Evolutionary conservation across 2,329 filamentous ascomycete genomes (phyloP).

Genomic region (Hymenotorrendiella dingleyae): DNA sequence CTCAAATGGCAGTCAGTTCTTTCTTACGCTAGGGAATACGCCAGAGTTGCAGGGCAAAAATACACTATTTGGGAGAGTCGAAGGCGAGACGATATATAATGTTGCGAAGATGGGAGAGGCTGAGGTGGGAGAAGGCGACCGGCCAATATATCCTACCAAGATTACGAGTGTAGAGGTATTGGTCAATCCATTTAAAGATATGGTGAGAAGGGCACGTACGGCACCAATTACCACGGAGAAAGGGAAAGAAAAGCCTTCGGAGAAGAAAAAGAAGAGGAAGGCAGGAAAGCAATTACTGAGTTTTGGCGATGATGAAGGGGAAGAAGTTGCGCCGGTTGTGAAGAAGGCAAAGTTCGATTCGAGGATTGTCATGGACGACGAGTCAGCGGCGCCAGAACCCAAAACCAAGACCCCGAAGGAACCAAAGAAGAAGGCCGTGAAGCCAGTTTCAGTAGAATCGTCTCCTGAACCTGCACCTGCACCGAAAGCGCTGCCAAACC

Average conservation of each 20-base stretch:
- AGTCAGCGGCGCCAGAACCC: constrained; percentile 32
- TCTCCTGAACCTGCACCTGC: constrained; percentile 34
- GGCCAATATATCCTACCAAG: constrained; percentile 79
- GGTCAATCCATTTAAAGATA: constrained; percentile 76
- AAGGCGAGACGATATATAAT: constrained; percentile 94
- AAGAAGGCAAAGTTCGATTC: constrained; percentile 79
- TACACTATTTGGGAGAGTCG: constrained; percentile 87
- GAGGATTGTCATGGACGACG: constrained; percentile 59
- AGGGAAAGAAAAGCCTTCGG: constrained; percentile 34
- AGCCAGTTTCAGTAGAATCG: constrained; percentile 31
- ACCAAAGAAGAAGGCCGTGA: constrained; percentile 28
- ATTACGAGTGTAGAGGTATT: constrained; percentile 70
- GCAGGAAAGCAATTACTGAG: constrained; percentile 71
- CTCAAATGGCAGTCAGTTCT: constrained; percentile 94
- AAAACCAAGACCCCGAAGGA: constrained; percentile 28
- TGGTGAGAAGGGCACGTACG: constrained; percentile 62
- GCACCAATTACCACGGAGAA: constrained; percentile 40
- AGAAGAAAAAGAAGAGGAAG: constrained; percentile 67
- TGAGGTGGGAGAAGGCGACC: constrained; percentile 76
- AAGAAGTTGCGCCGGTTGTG: constrained; percentile 50
- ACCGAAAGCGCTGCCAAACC: constrained; percentile 24
- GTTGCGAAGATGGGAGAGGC: constrained; percentile 87
- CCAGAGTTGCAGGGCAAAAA: constrained; percentile 85
- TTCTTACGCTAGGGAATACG: constrained; percentile 81
- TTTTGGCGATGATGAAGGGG: constrained; percentile 62